Evolutionary conservation across 2,329 filamentous ascomycete genomes (phyloP), one percentile per base, ranked within the genome.

Genomic region (Penicillium sclerotigenum): DNA sequence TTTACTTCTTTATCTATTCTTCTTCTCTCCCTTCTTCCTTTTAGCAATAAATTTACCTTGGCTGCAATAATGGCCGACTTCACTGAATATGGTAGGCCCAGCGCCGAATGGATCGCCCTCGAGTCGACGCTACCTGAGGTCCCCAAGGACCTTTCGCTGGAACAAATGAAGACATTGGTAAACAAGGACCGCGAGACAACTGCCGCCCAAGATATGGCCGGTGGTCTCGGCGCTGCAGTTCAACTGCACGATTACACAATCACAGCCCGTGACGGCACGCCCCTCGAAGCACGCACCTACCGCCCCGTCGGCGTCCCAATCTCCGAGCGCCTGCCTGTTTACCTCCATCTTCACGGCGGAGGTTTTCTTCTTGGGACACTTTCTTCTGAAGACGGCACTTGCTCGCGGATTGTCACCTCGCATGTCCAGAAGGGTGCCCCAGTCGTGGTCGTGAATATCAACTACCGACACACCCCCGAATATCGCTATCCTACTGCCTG

Each of bases 391-490:
- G 82, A 86, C 52, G 77, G 78, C 0, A 73, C 71, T 1, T 86
- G 82, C 59, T 68, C 78, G 0, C 72, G 75, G 0, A 76, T 83
- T 10, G 79, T 81, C 0, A 65, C 77, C 13, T 53, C 59, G 0
- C 60, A 68, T 4, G 46, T 56, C 1, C 72, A 59, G 2, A 59
- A 62, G 5, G 48, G 31, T 18, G 51, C 51, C 1, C 68, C 67
- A 4, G 46, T 79, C 2, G 68, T 80, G 0, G 81, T 85, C 0
- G 61, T 85, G 1, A 82, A 83, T 40, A 71, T 85, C 13, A 82
- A 83, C 59, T 86, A 86, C 64, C 79, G 84, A 0, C 83, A 86
- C 61, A 83, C 82, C 0, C 83, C 83, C 0, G 79, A 85, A 49
- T 70, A 77, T 58, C 61, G 56, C 0, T 85, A 80, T 54, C 84